Percentiles rank a stretch among this genome's conserved stretches.
These are phyloP conservation scores for Aspergillus asperescens DNA, from an alignment of 495 filamentous ascomycete genomes.

Conservation along the genomic window DNA sequence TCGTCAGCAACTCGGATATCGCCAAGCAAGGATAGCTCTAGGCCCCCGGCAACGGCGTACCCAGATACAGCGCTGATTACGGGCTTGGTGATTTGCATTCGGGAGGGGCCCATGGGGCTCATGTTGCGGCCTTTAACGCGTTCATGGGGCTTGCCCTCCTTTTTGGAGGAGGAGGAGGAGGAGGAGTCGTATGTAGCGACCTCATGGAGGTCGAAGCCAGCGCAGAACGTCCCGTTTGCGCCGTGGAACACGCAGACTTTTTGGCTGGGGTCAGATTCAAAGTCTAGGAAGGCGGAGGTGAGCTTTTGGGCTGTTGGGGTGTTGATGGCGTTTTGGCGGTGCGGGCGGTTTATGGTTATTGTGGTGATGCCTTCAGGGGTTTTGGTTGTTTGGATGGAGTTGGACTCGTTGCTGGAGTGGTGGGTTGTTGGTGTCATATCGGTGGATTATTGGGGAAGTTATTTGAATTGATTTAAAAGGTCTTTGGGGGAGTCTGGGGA, in stretches of 20 bases:
- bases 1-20: slow-evolving; percentile 47
- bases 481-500: no score
- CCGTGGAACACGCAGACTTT: slow-evolving; percentile 43
- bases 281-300: slow-evolving; percentile 34
- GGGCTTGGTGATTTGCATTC: slow-evolving; percentile 36
- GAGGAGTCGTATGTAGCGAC: slow-evolving; percentile 20
- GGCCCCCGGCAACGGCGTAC: slow-evolving; percentile 46
- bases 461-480: no score
- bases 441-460: no score
- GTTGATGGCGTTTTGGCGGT: slow-evolving; percentile 40
- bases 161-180: no score
- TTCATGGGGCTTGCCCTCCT: neutral
- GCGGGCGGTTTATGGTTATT: slow-evolving; percentile 37
- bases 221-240: slow-evolving; percentile 38
- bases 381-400: neutral
- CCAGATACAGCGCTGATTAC: slow-evolving; percentile 43
- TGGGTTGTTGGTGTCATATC: neutral
- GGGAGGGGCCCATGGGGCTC: slow-evolving; percentile 43
- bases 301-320: slow-evolving; percentile 34
- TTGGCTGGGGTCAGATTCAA: slow-evolving; percentile 39
- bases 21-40: slow-evolving; percentile 43
- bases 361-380: slow-evolving; percentile 43
- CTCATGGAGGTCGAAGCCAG: slow-evolving; percentile 41
- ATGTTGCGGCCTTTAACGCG: slow-evolving; percentile 27
- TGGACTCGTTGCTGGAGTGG: neutral